A percentile compares a stretch with the other conserved stretches of the same genome.
phyloP scores from a whole-genome alignment of 257 asterid species.

The Fraxinus anomala region DNA sequence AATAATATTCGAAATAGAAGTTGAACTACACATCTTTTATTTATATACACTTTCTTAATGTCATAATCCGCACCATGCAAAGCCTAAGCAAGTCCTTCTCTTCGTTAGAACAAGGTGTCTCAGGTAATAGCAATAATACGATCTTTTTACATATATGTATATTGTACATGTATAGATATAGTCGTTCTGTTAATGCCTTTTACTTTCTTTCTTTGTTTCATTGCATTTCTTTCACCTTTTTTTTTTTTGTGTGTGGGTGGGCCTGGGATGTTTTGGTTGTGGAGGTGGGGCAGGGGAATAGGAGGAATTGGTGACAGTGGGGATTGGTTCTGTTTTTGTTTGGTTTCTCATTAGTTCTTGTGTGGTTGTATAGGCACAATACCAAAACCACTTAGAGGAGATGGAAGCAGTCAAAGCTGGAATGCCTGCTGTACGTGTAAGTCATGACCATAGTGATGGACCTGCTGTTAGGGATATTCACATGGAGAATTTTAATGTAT shows the following conservation, averaged over 20 bases:
- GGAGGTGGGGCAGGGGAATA: neutral
- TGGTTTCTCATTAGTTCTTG: slow-evolving; percentile 21
- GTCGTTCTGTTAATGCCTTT: neutral
- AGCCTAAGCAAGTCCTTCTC: neutral
- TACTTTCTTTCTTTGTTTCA: neutral
- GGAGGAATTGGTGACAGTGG: neutral
- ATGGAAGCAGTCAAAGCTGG: slow-evolving; percentile 98
- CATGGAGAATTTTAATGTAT: slow-evolving; percentile 85
- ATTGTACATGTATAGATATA: neutral
- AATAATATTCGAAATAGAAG: neutral
- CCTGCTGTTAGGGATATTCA: slow-evolving; percentile 84
- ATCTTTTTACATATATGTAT: neutral
- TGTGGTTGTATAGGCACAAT: slow-evolving; percentile 60
- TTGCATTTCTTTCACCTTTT: neutral
- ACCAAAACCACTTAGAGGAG: slow-evolving; percentile 77
- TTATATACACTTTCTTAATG: neutral
- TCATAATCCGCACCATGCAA: neutral
- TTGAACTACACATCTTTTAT: neutral
- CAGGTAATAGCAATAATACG: neutral
- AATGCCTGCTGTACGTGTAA: slow-evolving; percentile 82
- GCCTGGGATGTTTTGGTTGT: neutral
- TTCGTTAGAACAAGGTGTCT: neutral
- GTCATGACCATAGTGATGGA: slow-evolving; percentile 68
- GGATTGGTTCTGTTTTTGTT: slow-evolving; percentile 15
- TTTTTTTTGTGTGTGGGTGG: neutral